These are phyloP conservation scores for Neofusicoccum sp. DNA, from an alignment of 2,329 filamentous ascomycete genomes.

Conservation along the genomic window DNA sequence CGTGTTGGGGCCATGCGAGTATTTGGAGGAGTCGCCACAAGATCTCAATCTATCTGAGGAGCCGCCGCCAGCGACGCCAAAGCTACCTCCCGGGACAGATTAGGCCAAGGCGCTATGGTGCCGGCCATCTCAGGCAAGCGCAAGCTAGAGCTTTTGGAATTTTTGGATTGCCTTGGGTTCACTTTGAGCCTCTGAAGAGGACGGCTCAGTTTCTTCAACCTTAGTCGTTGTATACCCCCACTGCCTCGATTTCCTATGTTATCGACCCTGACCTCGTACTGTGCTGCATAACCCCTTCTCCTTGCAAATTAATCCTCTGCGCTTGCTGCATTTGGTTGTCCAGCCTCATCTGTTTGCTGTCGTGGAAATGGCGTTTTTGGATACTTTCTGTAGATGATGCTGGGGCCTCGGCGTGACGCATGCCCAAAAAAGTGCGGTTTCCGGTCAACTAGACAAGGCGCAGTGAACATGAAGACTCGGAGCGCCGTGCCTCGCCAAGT, in stretches of 20 bases:
- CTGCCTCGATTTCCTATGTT: constrained; percentile 7
- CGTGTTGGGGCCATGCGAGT: constrained; percentile 22
- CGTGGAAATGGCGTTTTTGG: background rate
- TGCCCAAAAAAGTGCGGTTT: background rate
- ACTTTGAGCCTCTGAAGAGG: background rate
- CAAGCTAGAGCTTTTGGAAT: constrained; percentile 7
- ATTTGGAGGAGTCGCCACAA: constrained; percentile 25
- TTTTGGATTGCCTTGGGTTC: constrained; percentile 6
- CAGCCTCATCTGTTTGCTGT: background rate
- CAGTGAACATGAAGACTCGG: background rate
- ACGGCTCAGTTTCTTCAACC: constrained; percentile 1
- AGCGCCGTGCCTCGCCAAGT: too few relatives aligned
- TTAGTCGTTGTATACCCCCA: constrained; percentile 17
- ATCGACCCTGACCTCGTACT: background rate
- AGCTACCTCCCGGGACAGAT: background rate
- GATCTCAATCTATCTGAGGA: constrained; percentile 15
- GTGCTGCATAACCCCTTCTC: background rate
- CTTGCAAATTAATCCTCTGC: background rate
- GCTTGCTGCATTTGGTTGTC: background rate
- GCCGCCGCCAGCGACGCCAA: constrained; percentile 6
- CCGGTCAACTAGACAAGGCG: background rate
- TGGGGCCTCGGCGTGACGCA: background rate
- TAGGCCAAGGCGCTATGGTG: background rate
- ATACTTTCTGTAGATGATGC: constrained; percentile 1
- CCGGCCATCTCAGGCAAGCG: background rate